Evolutionary conservation across 768 basidiomycete genomes (phyloP).

Genomic region (Lentinula detonsa): DNA sequence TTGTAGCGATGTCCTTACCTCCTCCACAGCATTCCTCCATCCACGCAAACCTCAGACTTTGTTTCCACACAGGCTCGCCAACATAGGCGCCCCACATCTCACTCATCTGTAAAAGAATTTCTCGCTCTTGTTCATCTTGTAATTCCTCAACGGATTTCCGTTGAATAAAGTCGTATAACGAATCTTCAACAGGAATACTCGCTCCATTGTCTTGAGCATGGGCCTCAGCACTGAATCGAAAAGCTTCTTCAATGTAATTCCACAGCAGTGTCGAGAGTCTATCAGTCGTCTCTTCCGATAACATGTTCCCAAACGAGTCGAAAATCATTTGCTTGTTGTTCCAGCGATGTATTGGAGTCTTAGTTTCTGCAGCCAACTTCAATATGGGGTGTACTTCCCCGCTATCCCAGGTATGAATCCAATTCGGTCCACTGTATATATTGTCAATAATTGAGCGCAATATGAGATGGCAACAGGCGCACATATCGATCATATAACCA

Average conservation of each 20-base stretch:
- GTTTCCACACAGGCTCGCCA: conserved; percentile 16
- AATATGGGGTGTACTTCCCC: conserved; percentile 14
- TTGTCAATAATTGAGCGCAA: neutral
- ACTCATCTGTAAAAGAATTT: conserved; percentile 13
- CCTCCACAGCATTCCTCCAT: conserved; percentile 17
- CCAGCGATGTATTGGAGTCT: conserved; percentile 14
- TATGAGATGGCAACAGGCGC: neutral
- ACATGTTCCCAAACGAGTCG: conserved; percentile 7
- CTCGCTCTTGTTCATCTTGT: conserved; percentile 10
- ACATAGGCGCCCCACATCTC: conserved; percentile 16
- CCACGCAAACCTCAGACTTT: conserved; percentile 15
- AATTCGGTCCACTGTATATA: conserved; percentile 13
- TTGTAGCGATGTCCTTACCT: conserved; percentile 7
- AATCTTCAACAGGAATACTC: conserved; percentile 9
- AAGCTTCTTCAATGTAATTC: conserved; percentile 15
- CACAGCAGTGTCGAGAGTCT: conserved; percentile 14
- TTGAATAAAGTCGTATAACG: conserved; percentile 13
- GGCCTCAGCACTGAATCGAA: conserved; percentile 11
- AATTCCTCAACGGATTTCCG: conserved; percentile 9
- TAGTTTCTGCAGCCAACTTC: conserved; percentile 13
- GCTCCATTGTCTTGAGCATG: conserved; percentile 9
- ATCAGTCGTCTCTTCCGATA: conserved; percentile 9
- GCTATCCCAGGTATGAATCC: conserved; percentile 15
- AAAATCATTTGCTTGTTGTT: conserved; percentile 14
- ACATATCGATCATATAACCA: conserved; percentile 14